These are phyloP conservation scores for Linnemannia hyalina DNA, from an alignment of 192 early-diverging fungal species.

Conservation along the genomic window DNA sequence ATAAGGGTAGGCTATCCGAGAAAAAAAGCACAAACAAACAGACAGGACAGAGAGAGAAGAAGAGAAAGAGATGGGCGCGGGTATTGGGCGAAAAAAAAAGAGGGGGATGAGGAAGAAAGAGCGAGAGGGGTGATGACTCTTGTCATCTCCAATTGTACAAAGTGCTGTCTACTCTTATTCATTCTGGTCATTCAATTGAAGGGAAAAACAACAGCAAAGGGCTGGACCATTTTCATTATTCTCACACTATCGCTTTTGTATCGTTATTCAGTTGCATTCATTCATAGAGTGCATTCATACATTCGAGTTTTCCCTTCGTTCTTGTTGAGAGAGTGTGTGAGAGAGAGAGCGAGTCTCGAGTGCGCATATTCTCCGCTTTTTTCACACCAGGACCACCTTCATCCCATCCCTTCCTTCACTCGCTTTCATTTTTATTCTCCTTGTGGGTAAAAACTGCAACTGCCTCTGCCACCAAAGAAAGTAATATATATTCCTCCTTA, in stretches of 20 bases:
- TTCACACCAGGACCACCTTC: slow-evolving; percentile 6
- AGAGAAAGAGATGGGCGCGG: slow-evolving; percentile 9
- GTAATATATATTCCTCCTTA: not conserved
- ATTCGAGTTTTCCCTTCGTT: not conserved
- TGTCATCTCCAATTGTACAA: not conserved
- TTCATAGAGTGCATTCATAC: not conserved
- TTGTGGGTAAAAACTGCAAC: slow-evolving; percentile 2
- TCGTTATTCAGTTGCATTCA: not conserved
- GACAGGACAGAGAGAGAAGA: not conserved
- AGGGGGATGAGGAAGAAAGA: not conserved
- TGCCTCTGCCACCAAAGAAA: not conserved
- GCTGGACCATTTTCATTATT: slow-evolving; percentile 3
- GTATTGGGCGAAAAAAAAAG: not conserved
- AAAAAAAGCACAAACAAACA: not conserved
- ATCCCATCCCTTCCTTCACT: not conserved
- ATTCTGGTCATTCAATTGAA: not conserved
- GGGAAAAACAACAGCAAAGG: not conserved
- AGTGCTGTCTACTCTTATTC: not conserved
- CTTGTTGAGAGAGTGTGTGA: not conserved
- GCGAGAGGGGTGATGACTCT: not conserved
- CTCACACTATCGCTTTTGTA: not conserved
- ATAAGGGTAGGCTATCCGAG: slow-evolving; percentile 18
- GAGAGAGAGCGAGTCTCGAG: not conserved
- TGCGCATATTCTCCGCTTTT: slow-evolving; percentile 31
- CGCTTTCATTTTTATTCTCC: slow-evolving; percentile 16